Percentiles rank a stretch among this genome's conserved stretches.
Evolutionary conservation across 192 early-diverging fungal genomes (phyloP).

Genomic region (Radiomyces spectabilis): DNA sequence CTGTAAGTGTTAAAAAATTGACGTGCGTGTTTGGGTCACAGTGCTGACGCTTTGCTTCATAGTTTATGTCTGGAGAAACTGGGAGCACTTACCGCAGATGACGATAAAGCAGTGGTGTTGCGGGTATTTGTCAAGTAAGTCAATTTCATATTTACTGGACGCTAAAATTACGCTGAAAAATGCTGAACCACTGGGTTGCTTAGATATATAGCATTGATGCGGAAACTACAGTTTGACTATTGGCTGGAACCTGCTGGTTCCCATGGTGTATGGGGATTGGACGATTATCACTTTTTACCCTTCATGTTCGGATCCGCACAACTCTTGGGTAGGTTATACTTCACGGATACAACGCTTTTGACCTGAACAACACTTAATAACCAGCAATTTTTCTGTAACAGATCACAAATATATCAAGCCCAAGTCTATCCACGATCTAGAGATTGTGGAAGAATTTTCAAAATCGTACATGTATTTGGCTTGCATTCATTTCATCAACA

Average conservation of each 20-base stretch:
- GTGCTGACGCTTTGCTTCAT: constrained; percentile 6
- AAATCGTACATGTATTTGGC: constrained; percentile 94
- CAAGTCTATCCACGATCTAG: constrained; percentile 88
- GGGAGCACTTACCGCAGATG: constrained; percentile 52
- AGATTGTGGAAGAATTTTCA: constrained; percentile 84
- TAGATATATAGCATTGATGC: constrained; percentile 84
- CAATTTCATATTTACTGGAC: not conserved
- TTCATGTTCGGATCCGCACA: constrained; percentile 91
- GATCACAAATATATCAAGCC: constrained; percentile 88
- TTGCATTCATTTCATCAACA: constrained; percentile 90
- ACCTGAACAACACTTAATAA: too few species aligned
- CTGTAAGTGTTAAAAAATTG: too few species aligned
- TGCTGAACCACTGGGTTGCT: not conserved
- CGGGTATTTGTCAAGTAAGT: constrained; percentile 62
- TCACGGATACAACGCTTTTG: too few species aligned
- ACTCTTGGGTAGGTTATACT: constrained; percentile 54
- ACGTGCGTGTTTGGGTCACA: too few species aligned
- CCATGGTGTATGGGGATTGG: constrained; percentile 99
- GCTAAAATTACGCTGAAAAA: not conserved
- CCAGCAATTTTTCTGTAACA: too few species aligned
- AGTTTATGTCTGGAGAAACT: constrained; percentile 75
- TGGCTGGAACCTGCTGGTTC: constrained; percentile 96
- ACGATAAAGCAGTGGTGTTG: constrained; percentile 72
- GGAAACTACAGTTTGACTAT: constrained; percentile 83
- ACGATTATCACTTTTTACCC: constrained; percentile 96